Percentiles rank a stretch among this genome's conserved stretches.
These are phyloP conservation scores for Candida arabinofermentans DNA, from an alignment of 805 yeast genomes.

Conservation along the genomic window DNA sequence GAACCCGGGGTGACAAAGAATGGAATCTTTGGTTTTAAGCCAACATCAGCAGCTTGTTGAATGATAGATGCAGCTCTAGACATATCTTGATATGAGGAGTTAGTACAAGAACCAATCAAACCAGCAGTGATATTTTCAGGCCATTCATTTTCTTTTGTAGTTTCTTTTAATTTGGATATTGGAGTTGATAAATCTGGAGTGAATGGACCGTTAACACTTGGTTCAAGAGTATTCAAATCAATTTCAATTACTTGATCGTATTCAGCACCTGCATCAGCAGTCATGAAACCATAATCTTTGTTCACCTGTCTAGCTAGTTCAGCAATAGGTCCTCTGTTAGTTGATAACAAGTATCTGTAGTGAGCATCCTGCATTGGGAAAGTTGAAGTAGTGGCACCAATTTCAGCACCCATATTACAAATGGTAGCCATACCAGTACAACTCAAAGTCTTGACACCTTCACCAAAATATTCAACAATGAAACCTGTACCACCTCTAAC, in stretches of 20 bases:
- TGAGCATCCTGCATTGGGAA: constrained; percentile 95
- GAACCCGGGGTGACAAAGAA: constrained; percentile 97
- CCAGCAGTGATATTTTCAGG: constrained; percentile 92
- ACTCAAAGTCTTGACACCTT: constrained; percentile 86
- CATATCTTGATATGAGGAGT: constrained; percentile 98
- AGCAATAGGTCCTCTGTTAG: constrained; percentile 81
- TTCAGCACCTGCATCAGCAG: constrained; percentile 90
- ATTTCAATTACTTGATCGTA: constrained; percentile 92
- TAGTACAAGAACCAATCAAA: constrained; percentile 97
- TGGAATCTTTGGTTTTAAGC: constrained; percentile 86
- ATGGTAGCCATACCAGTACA: constrained; percentile 99
- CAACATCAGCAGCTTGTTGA: constrained; percentile 84
- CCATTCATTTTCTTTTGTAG: constrained; percentile 84
- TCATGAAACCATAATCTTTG: constrained; percentile 56
- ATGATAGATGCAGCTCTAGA: constrained; percentile 92
- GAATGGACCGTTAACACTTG: constrained; percentile 96
- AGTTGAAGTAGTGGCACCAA: constrained; percentile 96
- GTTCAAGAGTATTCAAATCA: constrained; percentile 85
- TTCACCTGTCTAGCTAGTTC: constrained; percentile 71
- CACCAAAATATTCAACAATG: constrained; percentile 95
- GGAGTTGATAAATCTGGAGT: constrained; percentile 98
- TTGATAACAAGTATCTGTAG: constrained; percentile 81
- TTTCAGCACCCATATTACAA: constrained; percentile 99
- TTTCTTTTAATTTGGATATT: constrained; percentile 78
- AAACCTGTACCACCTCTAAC: constrained; percentile 98